These are phyloP conservation scores for Zarea fungicola DNA, from an alignment of 2,329 filamentous ascomycete species.

Conservation along the genomic window DNA sequence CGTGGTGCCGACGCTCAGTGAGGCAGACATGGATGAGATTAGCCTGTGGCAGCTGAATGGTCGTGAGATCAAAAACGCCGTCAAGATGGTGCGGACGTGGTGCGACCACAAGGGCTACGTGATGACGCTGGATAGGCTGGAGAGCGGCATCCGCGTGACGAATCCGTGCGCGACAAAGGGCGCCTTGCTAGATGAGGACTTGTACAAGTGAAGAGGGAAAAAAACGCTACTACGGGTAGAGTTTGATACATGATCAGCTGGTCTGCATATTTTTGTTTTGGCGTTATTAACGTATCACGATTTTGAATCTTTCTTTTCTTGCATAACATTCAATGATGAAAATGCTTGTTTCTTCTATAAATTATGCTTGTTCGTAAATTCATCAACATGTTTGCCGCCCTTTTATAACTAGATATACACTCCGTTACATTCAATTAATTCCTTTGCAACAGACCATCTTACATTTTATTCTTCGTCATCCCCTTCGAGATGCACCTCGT, in stretches of 20 bases:
- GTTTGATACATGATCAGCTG: too few relatives aligned
- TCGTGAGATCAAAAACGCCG: constrained; percentile 42
- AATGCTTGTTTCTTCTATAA: too few relatives aligned
- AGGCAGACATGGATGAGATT: constrained; percentile 34
- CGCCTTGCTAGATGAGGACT: constrained; percentile 14
- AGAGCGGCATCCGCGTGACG: constrained; percentile 41
- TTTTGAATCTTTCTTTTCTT: too few relatives aligned
- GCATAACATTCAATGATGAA: too few relatives aligned
- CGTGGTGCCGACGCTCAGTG: constrained; percentile 16
- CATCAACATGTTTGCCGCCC: too few relatives aligned
- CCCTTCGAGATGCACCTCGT: constrained; percentile 51
- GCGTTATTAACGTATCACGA: too few relatives aligned
- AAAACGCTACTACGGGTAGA: not conserved
- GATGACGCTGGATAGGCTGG: constrained; percentile 36
- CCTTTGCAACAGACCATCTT: too few relatives aligned
- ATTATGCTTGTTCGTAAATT: too few relatives aligned
- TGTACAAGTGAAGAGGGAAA: not conserved
- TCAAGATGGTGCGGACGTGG: constrained; percentile 42
- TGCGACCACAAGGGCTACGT: constrained; percentile 39
- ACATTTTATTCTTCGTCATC: constrained; percentile 34
- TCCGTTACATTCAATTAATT: too few relatives aligned
- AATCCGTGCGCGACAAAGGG: constrained; percentile 37
- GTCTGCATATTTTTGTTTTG: too few relatives aligned
- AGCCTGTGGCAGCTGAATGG: constrained; percentile 39
- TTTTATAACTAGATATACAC: too few relatives aligned